phyloP scores from a whole-genome alignment of 805 yeast species.

The Monosporozyma siamensis region DNA sequence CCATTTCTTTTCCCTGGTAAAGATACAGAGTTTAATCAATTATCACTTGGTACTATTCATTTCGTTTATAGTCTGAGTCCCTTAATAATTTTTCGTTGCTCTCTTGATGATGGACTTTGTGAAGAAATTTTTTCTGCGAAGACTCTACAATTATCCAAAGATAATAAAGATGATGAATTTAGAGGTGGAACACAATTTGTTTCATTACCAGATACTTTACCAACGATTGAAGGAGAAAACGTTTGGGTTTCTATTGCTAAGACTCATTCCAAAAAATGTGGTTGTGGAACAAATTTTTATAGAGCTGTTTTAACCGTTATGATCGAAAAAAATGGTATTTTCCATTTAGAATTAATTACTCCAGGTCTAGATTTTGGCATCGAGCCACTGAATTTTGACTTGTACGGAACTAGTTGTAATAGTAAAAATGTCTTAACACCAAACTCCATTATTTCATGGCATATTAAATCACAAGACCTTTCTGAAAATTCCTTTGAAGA shows the following conservation, averaged over 20 bases:
- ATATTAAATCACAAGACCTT: constrained; percentile 11
- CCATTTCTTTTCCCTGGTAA: constrained; percentile 7
- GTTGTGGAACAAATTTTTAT: constrained; percentile 13
- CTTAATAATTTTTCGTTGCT: constrained; percentile 15
- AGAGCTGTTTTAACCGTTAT: constrained; percentile 14
- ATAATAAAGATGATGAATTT: constrained; percentile 8
- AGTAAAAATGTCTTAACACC: constrained; percentile 12
- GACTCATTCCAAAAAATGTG: constrained; percentile 12
- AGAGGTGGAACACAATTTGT: constrained; percentile 16
- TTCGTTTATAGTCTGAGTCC: constrained; percentile 1
- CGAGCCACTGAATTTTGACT: constrained; percentile 11
- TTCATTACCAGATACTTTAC: constrained; percentile 11
- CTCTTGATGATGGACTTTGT: constrained; percentile 16
- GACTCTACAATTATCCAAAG: constrained; percentile 6
- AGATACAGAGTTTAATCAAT: constrained; percentile 3
- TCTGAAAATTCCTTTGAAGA: constrained; percentile 23
- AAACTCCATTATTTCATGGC: constrained; percentile 16
- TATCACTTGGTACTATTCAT: constrained; percentile 17
- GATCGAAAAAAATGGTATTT: constrained; percentile 11
- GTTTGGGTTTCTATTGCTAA: constrained; percentile 19
- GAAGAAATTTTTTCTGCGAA: constrained; percentile 10
- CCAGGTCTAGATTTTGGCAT: constrained; percentile 12
- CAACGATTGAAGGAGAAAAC: constrained; percentile 11
- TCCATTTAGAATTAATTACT: constrained; percentile 12
- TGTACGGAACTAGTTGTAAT: constrained; percentile 9